Percentiles rank a stretch among this genome's conserved stretches.
phyloP scores from a whole-genome alignment of 2,329 filamentous ascomycete genomes.

The Aureobasidium subglaciale region DNA sequence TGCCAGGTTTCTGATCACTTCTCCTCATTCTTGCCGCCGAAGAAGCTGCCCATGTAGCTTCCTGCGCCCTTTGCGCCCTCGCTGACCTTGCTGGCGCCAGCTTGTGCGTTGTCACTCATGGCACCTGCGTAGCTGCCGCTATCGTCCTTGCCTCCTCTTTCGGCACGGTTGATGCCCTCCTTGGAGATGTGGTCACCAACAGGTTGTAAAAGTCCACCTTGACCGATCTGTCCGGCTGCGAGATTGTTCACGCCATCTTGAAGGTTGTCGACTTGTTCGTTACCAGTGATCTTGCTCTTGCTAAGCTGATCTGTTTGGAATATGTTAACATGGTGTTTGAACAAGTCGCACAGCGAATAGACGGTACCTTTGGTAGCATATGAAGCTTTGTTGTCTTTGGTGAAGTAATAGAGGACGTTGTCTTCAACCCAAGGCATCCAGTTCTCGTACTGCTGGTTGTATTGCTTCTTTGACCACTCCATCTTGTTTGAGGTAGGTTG shows the following conservation, averaged over 20 bases:
- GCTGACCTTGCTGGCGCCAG: constrained; percentile 23
- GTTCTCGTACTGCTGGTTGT: constrained; percentile 64
- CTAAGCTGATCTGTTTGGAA: constrained; percentile 37
- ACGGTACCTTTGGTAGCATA: constrained; percentile 61
- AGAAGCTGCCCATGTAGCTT: constrained; percentile 27
- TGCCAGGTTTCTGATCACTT: constrained; percentile 14
- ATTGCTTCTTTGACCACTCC: constrained; percentile 56
- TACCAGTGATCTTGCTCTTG: constrained; percentile 63
- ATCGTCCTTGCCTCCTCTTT: constrained; percentile 58
- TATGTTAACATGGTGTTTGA: background rate
- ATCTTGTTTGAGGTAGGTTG: constrained; percentile 23
- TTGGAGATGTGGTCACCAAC: constrained; percentile 56
- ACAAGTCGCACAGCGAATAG: background rate
- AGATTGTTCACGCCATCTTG: constrained; percentile 61
- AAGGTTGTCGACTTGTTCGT: constrained; percentile 59
- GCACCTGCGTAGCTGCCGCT: constrained; percentile 44
- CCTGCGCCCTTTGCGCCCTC: constrained; percentile 28
- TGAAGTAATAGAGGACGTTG: constrained; percentile 64
- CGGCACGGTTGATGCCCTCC: constrained; percentile 59
- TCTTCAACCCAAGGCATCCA: constrained; percentile 76
- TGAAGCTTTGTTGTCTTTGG: constrained; percentile 68
- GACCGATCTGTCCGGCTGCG: constrained; percentile 57
- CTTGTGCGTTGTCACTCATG: constrained; percentile 25
- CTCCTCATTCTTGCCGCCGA: constrained; percentile 27
- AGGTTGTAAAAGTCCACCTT: constrained; percentile 60